Evolutionary conservation across 2,329 filamentous ascomycete genomes (phyloP), one percentile per base, ranked within the genome.

Genomic region (Penicillium thymicola): DNA sequence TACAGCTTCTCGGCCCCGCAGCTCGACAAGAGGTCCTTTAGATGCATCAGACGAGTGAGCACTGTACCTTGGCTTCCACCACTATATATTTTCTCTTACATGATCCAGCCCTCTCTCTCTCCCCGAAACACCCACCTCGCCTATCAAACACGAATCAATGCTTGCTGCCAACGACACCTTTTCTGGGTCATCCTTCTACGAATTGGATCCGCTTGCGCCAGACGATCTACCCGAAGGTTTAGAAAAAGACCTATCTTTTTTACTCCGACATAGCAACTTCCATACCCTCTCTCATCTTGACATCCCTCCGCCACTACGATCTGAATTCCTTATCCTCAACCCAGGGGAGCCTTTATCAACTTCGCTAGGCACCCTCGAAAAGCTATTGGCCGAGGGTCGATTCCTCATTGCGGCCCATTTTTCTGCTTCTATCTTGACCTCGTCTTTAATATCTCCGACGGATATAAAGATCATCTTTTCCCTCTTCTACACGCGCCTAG

Each of bases 251-350:
- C 89, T 96, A 64, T 85, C 87, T 18, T 93, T 89, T 71, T 85
- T 97, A 44, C 83, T 94, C 11, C 85, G 87, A 21, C 87, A 90
- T 3, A 85, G 90, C 61, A 88, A 92, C 54, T 97, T 93, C 77
- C 92, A 96, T 70, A 85, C 88, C 2, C 79, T 97, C 25, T 86
- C 88, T 0, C 82, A 82, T 16, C 80, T 85, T 43, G 78, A 82
- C 49, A 75, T 85, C 43, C 82, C 84, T 4, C 75, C 76, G 8
- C 76, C 90, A 3, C 93, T 96, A 72, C 85, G 89, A 59, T 83
- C 84, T 61, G 83, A 89, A 0, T 73, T 85, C 21, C 80, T 86
- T 59, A 84, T 87, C 61, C 87, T 90, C 1, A 72, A 79, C 1
- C 76, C 85, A 0, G 81, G 84, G 28, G 85, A 88, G 0, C 79